Evolutionary conservation across 176 grass and related monocot species (phyloP), one percentile per base, ranked within the genome.

Genomic region (Melocanna baccifera): DNA sequence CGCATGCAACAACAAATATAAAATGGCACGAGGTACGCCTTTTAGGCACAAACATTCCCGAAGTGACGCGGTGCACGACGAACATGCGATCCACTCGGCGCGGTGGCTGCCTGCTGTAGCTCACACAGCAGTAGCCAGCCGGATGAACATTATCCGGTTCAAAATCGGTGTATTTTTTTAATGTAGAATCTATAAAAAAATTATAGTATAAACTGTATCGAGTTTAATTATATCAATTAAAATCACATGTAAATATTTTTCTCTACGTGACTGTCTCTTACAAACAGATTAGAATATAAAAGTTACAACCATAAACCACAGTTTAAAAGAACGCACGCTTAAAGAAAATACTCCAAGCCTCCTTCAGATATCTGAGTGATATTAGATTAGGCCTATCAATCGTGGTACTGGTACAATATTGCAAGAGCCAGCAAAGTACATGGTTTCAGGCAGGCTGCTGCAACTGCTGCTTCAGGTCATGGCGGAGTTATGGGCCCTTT

Each of bases 11-110:
- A 3, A 7, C 18, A 4, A 7, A 62, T 29, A 25, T 36, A 19
- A 47, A 37, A 43, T 36, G 65, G 65, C 72, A 1, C 25, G 72
- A 11, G 48, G 12, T 9, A 8, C 78, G 30, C 77, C 71, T 81
- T 90, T 86, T 32, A 26, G 45, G 47, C 84, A 79, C 66, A 28
- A 56, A 82, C 84, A 86, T 83, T 73, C 79, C 8, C 14, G 47
- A 72, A 3, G 64, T 57, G 88, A 79, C 30, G 67, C 64, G 11
- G 51, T 61, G 87, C 51, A 59, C 51, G 76, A 50, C 37, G 84
- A 87, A 83, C 80, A 83, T 83, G 89, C 88, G 12, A 67, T 11
- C 73, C 84, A 73, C 79, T 20, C 32, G 69, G 7, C 69, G 67
- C 14, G 41, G n/a, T 73, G 76, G 53, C 42, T 39, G 70, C 7